Evolutionary conservation across 2,329 filamentous ascomycete genomes (phyloP), one percentile per base, ranked within the genome.

Genomic region (Talaromyces sp.): DNA sequence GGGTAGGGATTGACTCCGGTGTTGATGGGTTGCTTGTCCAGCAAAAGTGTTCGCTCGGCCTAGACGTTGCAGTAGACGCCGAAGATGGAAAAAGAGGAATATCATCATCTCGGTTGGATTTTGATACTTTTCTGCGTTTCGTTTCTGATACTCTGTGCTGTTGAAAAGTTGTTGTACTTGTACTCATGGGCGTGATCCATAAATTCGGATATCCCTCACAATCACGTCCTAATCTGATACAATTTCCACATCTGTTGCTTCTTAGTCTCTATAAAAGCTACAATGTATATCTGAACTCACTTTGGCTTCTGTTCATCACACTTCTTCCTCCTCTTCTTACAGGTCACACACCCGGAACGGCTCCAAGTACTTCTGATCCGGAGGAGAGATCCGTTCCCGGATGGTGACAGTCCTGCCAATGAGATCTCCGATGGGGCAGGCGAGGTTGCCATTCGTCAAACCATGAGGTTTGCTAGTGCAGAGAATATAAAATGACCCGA

Each of bases 301-400:
- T 70, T 73, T 22, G 76, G 76, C 62, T 77, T 78, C 25, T 73
- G 67, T 68, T 78, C 76, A 65, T 78, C 76, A 43, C 76, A 78
- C 43, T 74, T 72, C 66, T 78, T 78, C 35, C 75, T 72, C 43
- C 76, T 73, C 62, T 69, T 73, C 64, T 78, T 78, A 67, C 76
- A 78, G 3, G 76, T 78, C n/a, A 78, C 62, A 56, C 76, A 78
- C n/a, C 75, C 76, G 2, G 75, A 77, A 13, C 76, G 75, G 67
- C 74, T 76, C 76, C 76, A 78, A 65, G 70, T 71, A 8, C 69
- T 71, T 19, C 74, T 72, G n/a, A 70, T 71, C 63, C 68, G 69
- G 61, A 71, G 71, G 63, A 64, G 64, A 57, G 71, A 71, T 54
- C 71, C 73, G 22, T 31, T 56, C 22, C n/a, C 41, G 3, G 22